Base-by-base conservation (phyloP, 2,329 filamentous ascomycete species). In the Monilinia polystroma region DNA sequence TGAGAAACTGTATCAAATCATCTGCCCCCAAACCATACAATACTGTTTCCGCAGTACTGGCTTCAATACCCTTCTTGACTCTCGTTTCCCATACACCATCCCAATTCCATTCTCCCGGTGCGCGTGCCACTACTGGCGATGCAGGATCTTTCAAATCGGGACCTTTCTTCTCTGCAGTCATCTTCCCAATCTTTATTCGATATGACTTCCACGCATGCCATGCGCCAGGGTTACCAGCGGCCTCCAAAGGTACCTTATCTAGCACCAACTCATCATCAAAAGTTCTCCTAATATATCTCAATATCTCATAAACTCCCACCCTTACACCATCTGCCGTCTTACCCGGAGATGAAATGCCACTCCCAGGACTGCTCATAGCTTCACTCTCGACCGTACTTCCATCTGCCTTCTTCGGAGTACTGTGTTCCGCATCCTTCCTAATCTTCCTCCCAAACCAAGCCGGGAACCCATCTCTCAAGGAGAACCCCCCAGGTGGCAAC, bases 21-120 rank as follows among this genome's bases (percentile, higher is more conserved):
- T 93, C 90, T 20, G 79, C 80, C 54, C 83, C 80, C 67, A 83
- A 83, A 7, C 92, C 92, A 79, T 88, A 98, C 32, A 98, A 79
- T 5, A 92, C 88, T 1, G 87, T 81, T 72, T 98, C 94, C 0
- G 91, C 91, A 60, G 92, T 79, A 74, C 92, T 96, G 12, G 85
- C 83, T 62, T 89, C 85, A 54, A 97, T 86, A 23, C 90, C 90
- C 77, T 90, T 91, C 77, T 87, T 89, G 0, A 97, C 93, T 65
- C 94, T 85, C 70, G 93, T 90, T 76, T 96, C 91, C 94, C 94
- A 99, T 0, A 98, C 94, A 0, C 94, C 93, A 74, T 97, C 92
- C 94, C 94, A 98, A 75, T 96, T 96, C 94, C 94, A 98, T 73
- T 96, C 90, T 8, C 90, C 91, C 0, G 92, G 92, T 60, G 84